phyloP scores from a whole-genome alignment of 2,329 filamentous ascomycete species.

The Xylariales sp. region DNA sequence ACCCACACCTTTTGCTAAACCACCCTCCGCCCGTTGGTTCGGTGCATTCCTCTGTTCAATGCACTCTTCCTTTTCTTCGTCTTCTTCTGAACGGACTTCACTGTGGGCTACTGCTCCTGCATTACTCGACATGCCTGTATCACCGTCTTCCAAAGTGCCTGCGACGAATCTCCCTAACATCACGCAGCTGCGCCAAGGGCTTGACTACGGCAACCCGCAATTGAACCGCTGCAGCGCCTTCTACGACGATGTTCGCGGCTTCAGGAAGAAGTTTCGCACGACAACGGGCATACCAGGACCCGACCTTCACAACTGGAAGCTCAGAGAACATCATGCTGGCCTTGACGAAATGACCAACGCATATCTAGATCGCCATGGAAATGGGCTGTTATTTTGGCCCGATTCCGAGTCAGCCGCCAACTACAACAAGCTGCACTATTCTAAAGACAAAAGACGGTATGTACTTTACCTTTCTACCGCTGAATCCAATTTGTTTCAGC shows the following conservation, averaged over 20 bases:
- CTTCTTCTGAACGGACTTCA: too few relatives aligned
- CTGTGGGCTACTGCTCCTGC: too few relatives aligned
- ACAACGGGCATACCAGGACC: background rate
- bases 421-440: background rate
- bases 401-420: background rate
- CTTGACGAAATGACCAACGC: background rate
- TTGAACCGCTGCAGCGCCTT: background rate
- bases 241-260: background rate
- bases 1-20: too few relatives aligned
- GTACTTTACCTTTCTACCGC: background rate
- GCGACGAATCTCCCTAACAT: background rate
- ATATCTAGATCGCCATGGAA: background rate
- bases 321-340: background rate
- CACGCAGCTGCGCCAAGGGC: background rate
- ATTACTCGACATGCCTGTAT: too few relatives aligned
- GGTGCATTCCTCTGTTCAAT: too few relatives aligned
- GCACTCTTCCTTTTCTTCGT: too few relatives aligned
- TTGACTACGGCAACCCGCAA: background rate
- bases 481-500: background rate
- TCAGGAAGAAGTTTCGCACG: background rate
- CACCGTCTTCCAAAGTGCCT: background rate
- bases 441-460: background rate
- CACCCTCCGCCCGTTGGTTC: too few relatives aligned
- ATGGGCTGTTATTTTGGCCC: background rate
- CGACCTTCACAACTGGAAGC: background rate